These are phyloP conservation scores for Physcomitrium patens DNA, from an alignment of 225 moss, liverwort and hornwort genomes.

Conservation along the genomic window DNA sequence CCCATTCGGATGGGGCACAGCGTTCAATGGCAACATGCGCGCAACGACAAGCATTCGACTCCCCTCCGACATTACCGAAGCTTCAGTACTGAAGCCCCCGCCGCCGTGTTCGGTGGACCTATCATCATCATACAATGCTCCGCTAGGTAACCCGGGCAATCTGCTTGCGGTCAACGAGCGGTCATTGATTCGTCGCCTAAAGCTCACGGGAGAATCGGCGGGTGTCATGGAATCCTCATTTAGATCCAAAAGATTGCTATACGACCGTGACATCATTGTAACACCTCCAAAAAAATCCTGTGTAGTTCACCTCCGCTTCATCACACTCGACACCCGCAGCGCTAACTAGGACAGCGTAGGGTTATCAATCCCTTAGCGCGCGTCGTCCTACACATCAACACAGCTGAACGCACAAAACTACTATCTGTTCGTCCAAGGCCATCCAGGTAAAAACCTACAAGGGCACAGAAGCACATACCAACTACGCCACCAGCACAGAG, in stretches of 20 bases:
- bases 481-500: conserved; percentile 32
- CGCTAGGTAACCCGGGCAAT: conserved; percentile 62
- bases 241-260: conserved; percentile 90
- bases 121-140: conserved; percentile 46
- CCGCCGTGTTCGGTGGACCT: conserved; percentile 46
- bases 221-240: conserved; percentile 64
- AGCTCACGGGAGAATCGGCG: conserved; percentile 63
- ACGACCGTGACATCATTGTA: conserved; percentile 90
- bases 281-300: neutral
- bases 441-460: conserved; percentile 26
- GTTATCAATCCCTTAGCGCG: neutral
- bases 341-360: neutral
- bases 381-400: conserved; percentile 33
- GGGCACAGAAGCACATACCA: neutral
- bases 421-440: conserved; percentile 33
- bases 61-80: conserved; percentile 73
- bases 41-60: conserved; percentile 95
- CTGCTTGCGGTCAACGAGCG: conserved; percentile 59
- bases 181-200: conserved; percentile 43
- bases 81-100: conserved; percentile 62
- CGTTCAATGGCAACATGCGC: conserved; percentile 84
- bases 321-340: neutral
- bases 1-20: conserved; percentile 61
- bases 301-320: conserved; percentile 7
- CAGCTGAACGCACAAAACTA: conserved; percentile 11